Base-by-base conservation (phyloP, 2,329 filamentous ascomycete species). In the Amphichorda felina region DNA sequence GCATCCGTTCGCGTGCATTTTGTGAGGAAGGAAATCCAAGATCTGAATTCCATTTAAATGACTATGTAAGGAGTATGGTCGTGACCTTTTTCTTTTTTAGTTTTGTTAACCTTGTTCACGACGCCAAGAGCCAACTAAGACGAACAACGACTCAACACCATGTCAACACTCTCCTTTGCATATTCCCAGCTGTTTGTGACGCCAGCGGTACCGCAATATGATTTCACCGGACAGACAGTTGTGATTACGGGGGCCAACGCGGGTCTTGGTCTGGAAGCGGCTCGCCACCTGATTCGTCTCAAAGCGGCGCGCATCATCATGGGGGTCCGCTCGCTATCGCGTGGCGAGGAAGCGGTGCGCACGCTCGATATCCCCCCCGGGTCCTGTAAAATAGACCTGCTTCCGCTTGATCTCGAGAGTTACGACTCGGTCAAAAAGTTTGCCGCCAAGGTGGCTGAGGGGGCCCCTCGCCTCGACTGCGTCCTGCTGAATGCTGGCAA, bases 361-460 rank as follows among this genome's bases (percentile, higher is more conserved):
- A 18, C 27, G 11, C 24, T 41, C 30, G 36, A 33, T 13, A 17
- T 18, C 14, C 19, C 17, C 5, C 40, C 38, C 2, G 36, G 36
- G 5, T 8, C 27, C 4, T 22, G 21, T 2, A 39, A 38, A 4
- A 37, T 43, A 2, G 47, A 62, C 15, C 53, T 59, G 30, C 57
- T 65, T 14, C 66, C 59, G 59, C 41, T 64, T 8, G 59, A 66
- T 40, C 56, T 65, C 38, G 25, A 33, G 3, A 34, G 29, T 14
- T 38, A 36, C 25, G 29, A 37, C 5, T 41, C 40, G 4, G 26
- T 36, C 27, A 29, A 14, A 14, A 19, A 13, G 9, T 41, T 41
- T 19, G 34, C 34, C 18, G 24, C 15, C 14, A 16, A 22, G n/a
- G 34, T 28, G 16, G 26, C 18, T 14, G 8, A 11, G 2, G 30